phyloP scores from a whole-genome alignment of 1,284 basidiomycete genomes.

The Afroboletus lepidellus region DNA sequence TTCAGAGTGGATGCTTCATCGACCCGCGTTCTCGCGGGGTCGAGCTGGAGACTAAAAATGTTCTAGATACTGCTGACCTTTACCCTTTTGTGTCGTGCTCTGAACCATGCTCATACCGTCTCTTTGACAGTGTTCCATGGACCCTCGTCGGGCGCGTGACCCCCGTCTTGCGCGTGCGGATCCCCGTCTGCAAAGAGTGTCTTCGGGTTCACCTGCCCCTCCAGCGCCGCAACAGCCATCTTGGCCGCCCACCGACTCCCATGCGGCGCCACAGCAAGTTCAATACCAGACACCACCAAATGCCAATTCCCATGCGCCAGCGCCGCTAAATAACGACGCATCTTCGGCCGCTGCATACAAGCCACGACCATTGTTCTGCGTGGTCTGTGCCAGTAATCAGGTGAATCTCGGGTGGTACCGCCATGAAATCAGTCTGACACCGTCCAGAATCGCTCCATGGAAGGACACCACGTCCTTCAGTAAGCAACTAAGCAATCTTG shows the following conservation, averaged over 20 bases:
- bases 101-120: conserved; percentile 15
- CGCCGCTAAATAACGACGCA: conserved; percentile 10
- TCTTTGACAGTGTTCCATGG: conserved; percentile 47
- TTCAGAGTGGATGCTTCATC: conserved; percentile 83
- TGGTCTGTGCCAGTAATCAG: conserved; percentile 98
- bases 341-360: conserved; percentile 43
- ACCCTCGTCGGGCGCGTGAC: conserved; percentile 75
- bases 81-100: conserved; percentile 2
- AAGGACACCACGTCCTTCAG: conserved; percentile 91
- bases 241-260: conserved; percentile 26
- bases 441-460: conserved; percentile 95
- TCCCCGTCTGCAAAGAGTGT: conserved; percentile 57
- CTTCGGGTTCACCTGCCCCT: conserved; percentile 43
- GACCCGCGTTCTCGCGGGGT: conserved; percentile 60
- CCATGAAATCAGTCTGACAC: conserved; percentile 15
- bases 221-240: conserved; percentile 40
- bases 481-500: conserved; percentile 51
- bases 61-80: conserved; percentile 87
- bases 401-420: conserved; percentile 42
- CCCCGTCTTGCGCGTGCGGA: conserved; percentile 71
- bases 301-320: conserved; percentile 5
- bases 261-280: conserved; percentile 14
- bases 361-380: conserved; percentile 84
- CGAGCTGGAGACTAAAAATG: conserved; percentile 69
- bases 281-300: conserved; percentile 18